phyloP scores from a whole-genome alignment of 2,329 filamentous ascomycete genomes.

The Diplodia corticola region DNA sequence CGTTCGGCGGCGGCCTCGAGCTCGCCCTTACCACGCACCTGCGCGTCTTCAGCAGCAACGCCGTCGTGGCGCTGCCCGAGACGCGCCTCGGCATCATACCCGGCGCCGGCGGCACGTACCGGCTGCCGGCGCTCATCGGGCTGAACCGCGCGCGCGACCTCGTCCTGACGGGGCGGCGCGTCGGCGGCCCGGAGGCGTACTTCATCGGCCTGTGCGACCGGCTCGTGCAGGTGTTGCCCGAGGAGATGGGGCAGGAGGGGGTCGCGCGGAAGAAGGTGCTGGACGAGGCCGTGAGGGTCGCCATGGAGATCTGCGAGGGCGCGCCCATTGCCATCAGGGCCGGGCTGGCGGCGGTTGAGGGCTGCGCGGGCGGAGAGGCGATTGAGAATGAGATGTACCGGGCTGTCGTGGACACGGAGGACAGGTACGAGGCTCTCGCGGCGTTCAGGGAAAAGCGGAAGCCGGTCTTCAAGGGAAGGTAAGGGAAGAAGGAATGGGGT shows the following conservation, averaged over 20 bases:
- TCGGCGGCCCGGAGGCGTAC: conserved; percentile 82
- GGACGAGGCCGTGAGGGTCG: conserved; percentile 74
- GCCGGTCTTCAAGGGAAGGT: conserved; percentile 63
- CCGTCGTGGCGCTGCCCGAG: conserved; percentile 81
- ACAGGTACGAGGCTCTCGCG: conserved; percentile 81
- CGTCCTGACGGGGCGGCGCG: conserved; percentile 84
- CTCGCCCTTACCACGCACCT: conserved; percentile 87
- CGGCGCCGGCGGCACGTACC: conserved; percentile 88
- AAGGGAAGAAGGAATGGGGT: too few species aligned
- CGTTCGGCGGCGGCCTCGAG: conserved; percentile 91
- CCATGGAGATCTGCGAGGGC: conserved; percentile 83
- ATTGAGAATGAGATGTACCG: conserved; percentile 89
- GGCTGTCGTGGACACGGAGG: conserved; percentile 77
- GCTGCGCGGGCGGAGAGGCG: conserved; percentile 64
- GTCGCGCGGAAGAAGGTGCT: conserved; percentile 68
- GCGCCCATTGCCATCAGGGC: conserved; percentile 81
- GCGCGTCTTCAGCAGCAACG: conserved; percentile 79
- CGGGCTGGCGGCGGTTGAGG: conserved; percentile 74
- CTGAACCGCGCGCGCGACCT: conserved; percentile 80
- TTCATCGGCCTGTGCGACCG: conserved; percentile 87
- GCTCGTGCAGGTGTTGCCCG: conserved; percentile 74
- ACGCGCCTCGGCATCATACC: conserved; percentile 92
- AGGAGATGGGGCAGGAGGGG: conserved; percentile 51
- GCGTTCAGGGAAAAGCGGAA: conserved; percentile 80
- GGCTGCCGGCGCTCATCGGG: conserved; percentile 80